Percentiles rank a stretch among this genome's conserved stretches.
These are phyloP conservation scores for Ophiostoma pallidulum DNA, from an alignment of 2,329 filamentous ascomycete species.

Conservation along the genomic window DNA sequence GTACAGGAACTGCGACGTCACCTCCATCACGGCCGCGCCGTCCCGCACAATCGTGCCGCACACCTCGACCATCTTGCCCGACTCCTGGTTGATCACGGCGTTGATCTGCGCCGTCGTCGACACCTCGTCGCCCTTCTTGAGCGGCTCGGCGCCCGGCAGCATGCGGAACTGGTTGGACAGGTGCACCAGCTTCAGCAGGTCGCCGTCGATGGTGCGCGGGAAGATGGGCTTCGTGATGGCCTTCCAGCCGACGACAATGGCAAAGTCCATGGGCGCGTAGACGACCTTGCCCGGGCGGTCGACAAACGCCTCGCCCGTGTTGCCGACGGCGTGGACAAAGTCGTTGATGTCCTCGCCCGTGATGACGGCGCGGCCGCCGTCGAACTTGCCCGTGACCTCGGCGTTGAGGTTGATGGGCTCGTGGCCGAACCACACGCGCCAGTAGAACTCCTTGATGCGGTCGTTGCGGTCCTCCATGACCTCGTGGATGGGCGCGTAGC, in stretches of 20 bases:
- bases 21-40: conserved; percentile 86
- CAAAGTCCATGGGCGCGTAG: conserved; percentile 96
- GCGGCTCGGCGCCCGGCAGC: conserved; percentile 86
- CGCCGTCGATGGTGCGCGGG: conserved; percentile 89
- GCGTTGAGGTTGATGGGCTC: conserved; percentile 77
- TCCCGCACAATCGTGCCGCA: conserved; percentile 88
- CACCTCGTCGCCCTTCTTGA: conserved; percentile 91
- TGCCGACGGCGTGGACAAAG: conserved; percentile 97
- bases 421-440: conserved; percentile 91
- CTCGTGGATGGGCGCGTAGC: conserved; percentile 94
- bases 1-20: conserved; percentile 97
- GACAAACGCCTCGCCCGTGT: conserved; percentile 94
- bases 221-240: conserved; percentile 99
- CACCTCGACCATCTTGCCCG: conserved; percentile 99
- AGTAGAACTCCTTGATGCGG: conserved; percentile 99
- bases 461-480: conserved; percentile 96
- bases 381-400: conserved; percentile 76
- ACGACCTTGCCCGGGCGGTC: conserved; percentile 90
- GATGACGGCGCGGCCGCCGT: conserved; percentile 78
- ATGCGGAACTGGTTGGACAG: conserved; percentile 97
- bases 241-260: conserved; percentile 97
- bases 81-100: conserved; percentile 94
- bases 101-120: conserved; percentile 94
- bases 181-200: conserved; percentile 91
- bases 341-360: conserved; percentile 92